Percentiles rank a stretch among this genome's conserved stretches.
phyloP scores from a whole-genome alignment of 2,329 filamentous ascomycete species.

The Fusarium mexicanum region DNA sequence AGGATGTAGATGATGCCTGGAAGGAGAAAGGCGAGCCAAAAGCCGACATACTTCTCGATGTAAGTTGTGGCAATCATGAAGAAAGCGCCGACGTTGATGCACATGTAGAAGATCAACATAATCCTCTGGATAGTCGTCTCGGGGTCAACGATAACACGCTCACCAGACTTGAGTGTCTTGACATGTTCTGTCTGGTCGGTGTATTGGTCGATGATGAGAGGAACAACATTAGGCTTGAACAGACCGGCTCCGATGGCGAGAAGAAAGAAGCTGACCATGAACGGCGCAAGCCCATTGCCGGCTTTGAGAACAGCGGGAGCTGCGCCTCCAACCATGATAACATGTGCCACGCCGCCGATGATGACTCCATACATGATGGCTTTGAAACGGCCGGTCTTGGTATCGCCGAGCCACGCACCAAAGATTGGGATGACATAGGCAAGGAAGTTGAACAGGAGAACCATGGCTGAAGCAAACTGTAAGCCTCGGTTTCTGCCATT shows the following conservation, averaged over 20 bases:
- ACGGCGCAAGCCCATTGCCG: constrained; percentile 60
- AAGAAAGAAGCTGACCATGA: constrained; percentile 67
- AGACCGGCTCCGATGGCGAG: background rate
- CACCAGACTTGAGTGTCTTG: constrained; percentile 58
- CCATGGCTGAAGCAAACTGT: background rate
- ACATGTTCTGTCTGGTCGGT: constrained; percentile 57
- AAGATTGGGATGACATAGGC: background rate
- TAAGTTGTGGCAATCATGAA: constrained; percentile 63
- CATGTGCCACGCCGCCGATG: constrained; percentile 73
- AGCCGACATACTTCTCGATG: constrained; percentile 61
- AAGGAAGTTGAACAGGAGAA: background rate
- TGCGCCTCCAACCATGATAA: constrained; percentile 73
- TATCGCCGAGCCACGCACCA: background rate
- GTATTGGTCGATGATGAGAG: constrained; percentile 74
- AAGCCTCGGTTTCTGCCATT: background rate
- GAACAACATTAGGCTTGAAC: constrained; percentile 66
- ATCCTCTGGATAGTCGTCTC: constrained; percentile 71
- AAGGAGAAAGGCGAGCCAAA: constrained; percentile 59
- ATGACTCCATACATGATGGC: constrained; percentile 67
- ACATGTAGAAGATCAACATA: constrained; percentile 70
- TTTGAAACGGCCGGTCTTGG: background rate
- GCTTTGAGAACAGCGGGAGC: constrained; percentile 55
- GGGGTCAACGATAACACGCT: constrained; percentile 75
- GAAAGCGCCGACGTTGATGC: constrained; percentile 65
- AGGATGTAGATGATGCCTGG: constrained; percentile 56